A percentile compares a stretch with the other conserved stretches of the same genome.
Evolutionary conservation across 2,329 filamentous ascomycete species (phyloP).

Genomic region (Xylaria sp.): DNA sequence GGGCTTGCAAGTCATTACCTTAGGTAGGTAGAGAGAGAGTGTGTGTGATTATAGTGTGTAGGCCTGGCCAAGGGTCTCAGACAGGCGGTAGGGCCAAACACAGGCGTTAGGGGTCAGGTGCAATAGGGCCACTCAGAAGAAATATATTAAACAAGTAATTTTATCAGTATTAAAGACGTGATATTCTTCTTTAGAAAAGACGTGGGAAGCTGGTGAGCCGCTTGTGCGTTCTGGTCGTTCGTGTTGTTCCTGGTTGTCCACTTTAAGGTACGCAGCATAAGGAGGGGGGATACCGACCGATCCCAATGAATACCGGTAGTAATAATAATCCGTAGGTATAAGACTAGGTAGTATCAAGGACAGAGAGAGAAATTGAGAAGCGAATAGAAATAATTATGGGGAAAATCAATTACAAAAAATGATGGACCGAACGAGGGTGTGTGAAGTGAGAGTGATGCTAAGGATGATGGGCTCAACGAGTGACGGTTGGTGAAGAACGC

Average conservation of each 20-base stretch:
- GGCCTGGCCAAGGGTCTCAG: constrained; percentile 8
- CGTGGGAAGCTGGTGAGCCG: neutral
- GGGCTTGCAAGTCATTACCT: constrained; percentile 8
- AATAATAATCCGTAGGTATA: constrained; percentile 1
- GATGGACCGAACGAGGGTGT: constrained; percentile 15
- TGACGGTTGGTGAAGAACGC: constrained; percentile 18
- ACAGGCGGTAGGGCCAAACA: constrained; percentile 2
- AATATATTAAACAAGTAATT: constrained; percentile 15
- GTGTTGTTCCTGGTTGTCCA: neutral
- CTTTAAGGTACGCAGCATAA: neutral
- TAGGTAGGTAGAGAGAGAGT: neutral
- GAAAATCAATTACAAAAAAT: neutral
- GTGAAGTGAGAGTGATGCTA: neutral
- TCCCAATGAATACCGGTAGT: neutral
- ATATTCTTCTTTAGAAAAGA: neutral
- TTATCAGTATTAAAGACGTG: constrained; percentile 1
- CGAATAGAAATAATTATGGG: neutral
- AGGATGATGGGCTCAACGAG: neutral
- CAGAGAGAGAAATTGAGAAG: neutral
- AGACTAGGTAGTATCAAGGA: constrained; percentile 3
- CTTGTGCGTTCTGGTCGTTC: neutral
- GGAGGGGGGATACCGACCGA: neutral
- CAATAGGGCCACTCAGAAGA: constrained; percentile 1
- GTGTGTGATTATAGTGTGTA: neutral
- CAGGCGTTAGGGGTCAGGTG: neutral